Base-by-base conservation (phyloP, 2,329 filamentous ascomycete species). In the Fusarium irregulare region DNA sequence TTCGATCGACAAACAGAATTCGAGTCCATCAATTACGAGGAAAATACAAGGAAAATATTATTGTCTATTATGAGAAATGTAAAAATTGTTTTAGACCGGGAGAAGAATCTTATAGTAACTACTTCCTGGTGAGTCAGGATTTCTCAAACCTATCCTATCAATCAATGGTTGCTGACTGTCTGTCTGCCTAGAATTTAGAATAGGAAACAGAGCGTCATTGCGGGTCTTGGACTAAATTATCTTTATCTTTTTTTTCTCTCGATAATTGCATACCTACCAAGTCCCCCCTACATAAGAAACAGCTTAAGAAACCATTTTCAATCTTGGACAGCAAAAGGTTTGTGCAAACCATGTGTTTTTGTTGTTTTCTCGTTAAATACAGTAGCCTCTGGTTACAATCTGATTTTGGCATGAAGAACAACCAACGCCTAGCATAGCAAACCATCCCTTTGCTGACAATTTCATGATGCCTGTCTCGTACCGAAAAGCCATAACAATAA, bases 161-260 rank as follows among this genome's bases (percentile, higher is more conserved):
- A 44, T 63, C 25, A 56, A 42, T 62, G 7, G 34, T n/a, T 27
- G 20, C 41, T 32, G 56, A 45, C 28, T 14, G 16, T 49, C 18
- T 20, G 21, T 40, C 32, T 51, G 48, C 48, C 48, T 27, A 40
- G 50, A 30, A 30, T 27, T 41, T 48, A 27, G 12, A 14, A 37
- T 48, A 27, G 12, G 16, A 37, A 32, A 23, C 30, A 40, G 20
- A 54, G 54, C 54, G 60, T 65, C 62, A 65, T 65, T 60, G 62
- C 47, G 60, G 62, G 60, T 60, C 60, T 60, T 25, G 21, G 21
- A 37, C 30, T 14, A 30, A 30, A 6, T 13, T 30, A 9, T 34
- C 20, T 32, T 54, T 57, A 6, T 23, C 21, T 23, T 23, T 23
- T 23, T 21, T 56, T 16, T 20, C n/a, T 34, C 16, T 59, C 20